Percentiles rank a stretch among this genome's conserved stretches.
phyloP scores from a whole-genome alignment of 805 yeast genomes.

The Dipodascus albidus region DNA sequence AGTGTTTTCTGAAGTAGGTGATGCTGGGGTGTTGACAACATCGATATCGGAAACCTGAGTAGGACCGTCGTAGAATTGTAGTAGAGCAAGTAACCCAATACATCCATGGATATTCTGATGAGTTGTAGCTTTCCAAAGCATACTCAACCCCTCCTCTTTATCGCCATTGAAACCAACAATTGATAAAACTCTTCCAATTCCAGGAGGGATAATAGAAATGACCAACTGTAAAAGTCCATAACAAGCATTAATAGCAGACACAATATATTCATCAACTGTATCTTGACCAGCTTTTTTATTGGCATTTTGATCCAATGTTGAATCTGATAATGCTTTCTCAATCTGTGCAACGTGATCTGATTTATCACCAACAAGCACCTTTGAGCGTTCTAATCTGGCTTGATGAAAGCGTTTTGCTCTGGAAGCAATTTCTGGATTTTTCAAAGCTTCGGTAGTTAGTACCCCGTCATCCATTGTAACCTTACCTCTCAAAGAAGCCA shows the following conservation, averaged over 20 bases:
- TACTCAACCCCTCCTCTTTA: conserved; percentile 66
- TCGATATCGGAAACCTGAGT: conserved; percentile 88
- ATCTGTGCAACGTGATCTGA: neutral
- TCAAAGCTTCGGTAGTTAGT: neutral
- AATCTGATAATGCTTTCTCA: neutral
- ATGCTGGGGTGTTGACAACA: conserved; percentile 16
- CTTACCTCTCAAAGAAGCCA: neutral
- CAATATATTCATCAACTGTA: conserved; percentile 78
- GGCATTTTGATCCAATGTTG: neutral
- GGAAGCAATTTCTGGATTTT: conserved; percentile 3
- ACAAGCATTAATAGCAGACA: conserved; percentile 81
- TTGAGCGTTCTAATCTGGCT: neutral
- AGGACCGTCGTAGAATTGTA: conserved; percentile 92
- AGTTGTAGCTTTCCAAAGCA: conserved; percentile 82
- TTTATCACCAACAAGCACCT: neutral
- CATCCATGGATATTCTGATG: conserved; percentile 88
- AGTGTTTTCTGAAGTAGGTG: conserved; percentile 14
- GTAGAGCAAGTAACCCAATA: conserved; percentile 69
- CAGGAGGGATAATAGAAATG: conserved; percentile 82
- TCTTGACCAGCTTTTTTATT: conserved; percentile 9
- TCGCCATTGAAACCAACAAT: conserved; percentile 89
- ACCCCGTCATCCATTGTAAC: neutral
- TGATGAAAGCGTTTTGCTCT: neutral
- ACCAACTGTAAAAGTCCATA: conserved; percentile 90
- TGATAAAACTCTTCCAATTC: conserved; percentile 81